Evolutionary conservation across 768 basidiomycete species (phyloP), one percentile per base, ranked within the genome.

Genomic region (Paxillus involutus): DNA sequence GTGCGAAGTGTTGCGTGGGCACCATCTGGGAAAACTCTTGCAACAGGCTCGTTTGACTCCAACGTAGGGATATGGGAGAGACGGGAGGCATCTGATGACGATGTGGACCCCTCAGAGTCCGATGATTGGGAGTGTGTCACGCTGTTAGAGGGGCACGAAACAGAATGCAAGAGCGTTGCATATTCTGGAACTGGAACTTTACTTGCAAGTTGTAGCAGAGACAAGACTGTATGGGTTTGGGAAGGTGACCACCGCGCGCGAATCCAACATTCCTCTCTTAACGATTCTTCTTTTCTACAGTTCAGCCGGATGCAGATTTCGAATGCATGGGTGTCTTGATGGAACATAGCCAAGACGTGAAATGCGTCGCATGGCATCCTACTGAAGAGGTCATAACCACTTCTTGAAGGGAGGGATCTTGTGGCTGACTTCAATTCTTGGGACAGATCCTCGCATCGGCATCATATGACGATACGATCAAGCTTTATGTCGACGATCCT

Each of bases 181-280:
- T 98, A 88, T 71, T 92, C 89, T 11, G 75, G 75, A 35, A 82
- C 85, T n/a, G 87, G 70, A 47, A 86, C 80, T 3, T 71, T 97
- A 24, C 76, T 99, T n/a, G 97, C 96, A 9, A 94, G 89, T 57
- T 98, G 95, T 66, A 90, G 91, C 60, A 78, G 97, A 55, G 97
- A 98, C 74, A 99, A 98, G 75, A 92, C 93, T 6, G 94, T 98
- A 0, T 98, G 97, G 97, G 82, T 99, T 35, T 99, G 97, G 96
- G 96, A 98, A 80, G 93, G 95, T 89, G 65, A 63, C 75, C 63
- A 2, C 32, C 16, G 29, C 16, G 41, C 33, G 57, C 33, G 24
- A 12, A 6, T 12, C 10, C 44, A 12, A 12, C 37, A 45, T 52
- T 42, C 45, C 12, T 44, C 32, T 6, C 51, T 50, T 59, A 37